A percentile compares a stretch with the other conserved stretches of the same genome.
Conservation (phyloP, 768 basidiomycete species). For the Boletus rubescentipes region DNA sequence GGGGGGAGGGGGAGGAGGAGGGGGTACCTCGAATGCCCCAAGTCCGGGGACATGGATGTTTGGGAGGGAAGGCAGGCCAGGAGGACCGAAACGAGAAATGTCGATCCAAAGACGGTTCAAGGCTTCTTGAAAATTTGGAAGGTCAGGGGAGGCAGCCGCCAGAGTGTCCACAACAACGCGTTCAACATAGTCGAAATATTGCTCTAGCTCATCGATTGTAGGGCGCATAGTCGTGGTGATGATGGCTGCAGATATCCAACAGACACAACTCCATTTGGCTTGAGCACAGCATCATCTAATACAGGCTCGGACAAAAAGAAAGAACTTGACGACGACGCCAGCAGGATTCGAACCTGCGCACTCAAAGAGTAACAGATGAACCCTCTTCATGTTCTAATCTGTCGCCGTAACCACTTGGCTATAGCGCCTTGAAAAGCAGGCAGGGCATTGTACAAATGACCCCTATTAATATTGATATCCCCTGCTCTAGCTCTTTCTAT, state of each 20-base stretch:
- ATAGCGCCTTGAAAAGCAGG: conserved; percentile 48
- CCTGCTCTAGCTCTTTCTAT: neutral
- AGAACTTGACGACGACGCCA: conserved; percentile 50
- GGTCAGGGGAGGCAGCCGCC: conserved; percentile 53
- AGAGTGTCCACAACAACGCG: conserved; percentile 58
- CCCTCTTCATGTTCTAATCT: conserved; percentile 50
- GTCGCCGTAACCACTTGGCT: conserved; percentile 81
- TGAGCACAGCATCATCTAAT: conserved; percentile 16
- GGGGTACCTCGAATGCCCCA: conserved; percentile 72
- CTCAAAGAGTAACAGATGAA: conserved; percentile 65
- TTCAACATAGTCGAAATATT: conserved; percentile 66
- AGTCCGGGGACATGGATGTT: conserved; percentile 63
- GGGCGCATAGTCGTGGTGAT: conserved; percentile 26
- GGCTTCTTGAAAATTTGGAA: conserved; percentile 64
- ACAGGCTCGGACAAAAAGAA: neutral
- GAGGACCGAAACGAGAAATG: conserved; percentile 76
- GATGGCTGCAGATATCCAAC: neutral
- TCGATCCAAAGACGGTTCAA: conserved; percentile 74
- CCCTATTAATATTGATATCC: no score
- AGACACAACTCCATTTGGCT: neutral
- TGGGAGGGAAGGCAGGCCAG: conserved; percentile 40
- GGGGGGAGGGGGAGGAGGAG: conserved; percentile 54
- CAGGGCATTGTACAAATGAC: rapidly evolving
- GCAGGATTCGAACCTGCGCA: conserved; percentile 71
- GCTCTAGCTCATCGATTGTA: conserved; percentile 67